phyloP scores from a whole-genome alignment of 208 protist species.

The Wallacemonas sp. region DNA sequence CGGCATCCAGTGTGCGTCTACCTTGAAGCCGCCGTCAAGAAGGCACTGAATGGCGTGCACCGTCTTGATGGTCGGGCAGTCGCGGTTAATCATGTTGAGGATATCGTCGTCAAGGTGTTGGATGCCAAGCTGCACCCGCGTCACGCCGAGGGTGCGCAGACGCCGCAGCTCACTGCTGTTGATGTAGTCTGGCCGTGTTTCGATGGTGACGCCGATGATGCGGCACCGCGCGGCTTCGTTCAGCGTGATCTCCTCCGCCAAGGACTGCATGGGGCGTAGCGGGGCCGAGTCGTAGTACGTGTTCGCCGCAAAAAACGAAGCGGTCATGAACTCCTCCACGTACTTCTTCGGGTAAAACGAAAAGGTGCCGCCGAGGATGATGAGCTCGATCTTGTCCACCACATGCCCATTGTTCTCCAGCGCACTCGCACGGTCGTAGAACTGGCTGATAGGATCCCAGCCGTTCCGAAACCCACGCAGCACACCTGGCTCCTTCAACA shows the following conservation, averaged over 20 bases:
- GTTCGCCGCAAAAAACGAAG: constrained; percentile 92
- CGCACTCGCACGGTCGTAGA: constrained; percentile 89
- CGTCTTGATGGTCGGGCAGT: constrained; percentile 96
- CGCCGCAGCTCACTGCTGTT: constrained; percentile 93
- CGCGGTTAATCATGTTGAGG: constrained; percentile 93
- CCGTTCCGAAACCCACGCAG: constrained; percentile 88
- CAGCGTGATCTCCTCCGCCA: constrained; percentile 82
- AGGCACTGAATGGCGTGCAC: constrained; percentile 91
- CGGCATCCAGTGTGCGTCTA: constrained; percentile 99
- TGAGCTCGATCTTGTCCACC: constrained; percentile 98
- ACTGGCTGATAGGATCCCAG: constrained; percentile 91
- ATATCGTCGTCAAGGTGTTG: constrained; percentile 99
- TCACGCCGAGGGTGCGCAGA: constrained; percentile 91
- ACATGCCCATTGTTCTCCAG: constrained; percentile 93
- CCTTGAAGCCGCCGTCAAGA: constrained; percentile 98
- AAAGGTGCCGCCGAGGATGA: constrained; percentile 99
- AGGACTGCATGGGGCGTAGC: constrained; percentile 54
- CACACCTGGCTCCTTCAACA: constrained; percentile 92
- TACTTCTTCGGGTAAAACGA: constrained; percentile 97
- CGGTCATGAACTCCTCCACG: constrained; percentile 86
- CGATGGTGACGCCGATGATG: constrained; percentile 99
- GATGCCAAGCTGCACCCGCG: constrained; percentile 99
- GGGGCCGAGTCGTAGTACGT: constrained; percentile 77
- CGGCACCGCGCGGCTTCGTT: constrained; percentile 95
- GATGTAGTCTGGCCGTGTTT: constrained; percentile 99